Evolutionary conservation across 1,139 yeast species (phyloP).

Genomic region (Yamadazyma jaroonii): DNA sequence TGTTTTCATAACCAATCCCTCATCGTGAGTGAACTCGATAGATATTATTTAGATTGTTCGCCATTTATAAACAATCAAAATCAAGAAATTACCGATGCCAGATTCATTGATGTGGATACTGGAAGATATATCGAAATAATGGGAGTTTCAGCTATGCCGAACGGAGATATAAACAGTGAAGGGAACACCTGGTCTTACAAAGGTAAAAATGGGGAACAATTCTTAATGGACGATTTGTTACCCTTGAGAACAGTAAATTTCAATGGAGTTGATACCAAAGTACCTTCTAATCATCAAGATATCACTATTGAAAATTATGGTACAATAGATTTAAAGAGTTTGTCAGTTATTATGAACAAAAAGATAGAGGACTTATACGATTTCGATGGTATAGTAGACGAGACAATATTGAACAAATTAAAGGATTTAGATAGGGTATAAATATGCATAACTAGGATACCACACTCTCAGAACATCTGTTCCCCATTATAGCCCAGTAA

Average conservation of each 20-base stretch:
- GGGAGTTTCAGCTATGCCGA: constrained; percentile 26
- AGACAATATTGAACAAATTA: background rate
- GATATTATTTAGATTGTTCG: constrained; percentile 42
- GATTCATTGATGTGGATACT: constrained; percentile 73
- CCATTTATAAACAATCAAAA: constrained; percentile 32
- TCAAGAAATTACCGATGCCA: constrained; percentile 64
- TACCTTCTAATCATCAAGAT: constrained; percentile 1
- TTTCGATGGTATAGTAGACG: constrained; percentile 1
- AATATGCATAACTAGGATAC: background rate
- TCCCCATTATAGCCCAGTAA: too few relatives aligned
- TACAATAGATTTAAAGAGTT: background rate
- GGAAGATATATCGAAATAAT: constrained; percentile 75
- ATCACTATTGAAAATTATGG: background rate
- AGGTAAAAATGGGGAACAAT: background rate
- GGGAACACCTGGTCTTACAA: background rate
- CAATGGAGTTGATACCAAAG: background rate
- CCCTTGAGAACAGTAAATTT: background rate
- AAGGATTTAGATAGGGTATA: background rate
- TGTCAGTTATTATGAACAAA: background rate
- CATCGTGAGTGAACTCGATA: constrained; percentile 26
- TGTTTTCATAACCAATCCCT: constrained; percentile 37
- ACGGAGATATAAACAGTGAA: background rate
- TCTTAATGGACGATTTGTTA: background rate
- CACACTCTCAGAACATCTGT: too few relatives aligned
- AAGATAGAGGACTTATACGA: background rate